Base-by-base conservation (phyloP, 2,329 filamentous ascomycete genomes). In the Penicillium sp. region DNA sequence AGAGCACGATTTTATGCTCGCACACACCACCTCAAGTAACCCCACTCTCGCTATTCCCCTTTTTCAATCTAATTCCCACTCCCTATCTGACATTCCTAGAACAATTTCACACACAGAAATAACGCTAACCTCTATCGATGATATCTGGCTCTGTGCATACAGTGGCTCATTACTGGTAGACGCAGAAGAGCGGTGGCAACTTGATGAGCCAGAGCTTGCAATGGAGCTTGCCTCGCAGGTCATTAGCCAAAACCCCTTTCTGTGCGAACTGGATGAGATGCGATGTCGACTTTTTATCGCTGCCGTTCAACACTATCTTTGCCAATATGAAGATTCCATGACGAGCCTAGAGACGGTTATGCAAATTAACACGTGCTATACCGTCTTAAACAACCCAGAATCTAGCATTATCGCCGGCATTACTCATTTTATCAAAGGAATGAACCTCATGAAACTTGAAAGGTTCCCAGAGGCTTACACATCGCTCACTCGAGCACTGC, bases 391-490 rank as follows among this genome's bases (percentile, higher is more conserved):
- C 2, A 29, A 39, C 13, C 48, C 54, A 42, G 33, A 55, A 9
- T 33, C 59, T 12, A 23, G 21, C 13, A 44, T 66, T 9, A 41
- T 64, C 12, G 15, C 42, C 21, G 61, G 53, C 13, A 64, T 67
- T 47, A 58, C 65, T 7, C 38, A 60, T n/a, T 68, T 62, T 31
- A 53, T 68, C 6, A 58, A 53, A 35, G 65, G 62, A 10, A 57
- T 59, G 44, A 62, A 64, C 36, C 55, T 66, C 10, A 56, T 67
- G 48, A 53, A 58, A 29, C 27, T 55, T 21, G 52, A 53, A 19
- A 19, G 58, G 4, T 63, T 61, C 50, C 36, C 56, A 4, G 57
- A 58, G 13, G 66, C 66, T 23, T 67, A 65, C 27, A 55, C 49
- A 50, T 57, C 57, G 1, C 56, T 67, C 42, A 55, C 62, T 10